Percentiles rank a stretch among this genome's conserved stretches.
Evolutionary conservation across 768 basidiomycete genomes (phyloP).

Genomic region (Cytidiella melzeri): DNA sequence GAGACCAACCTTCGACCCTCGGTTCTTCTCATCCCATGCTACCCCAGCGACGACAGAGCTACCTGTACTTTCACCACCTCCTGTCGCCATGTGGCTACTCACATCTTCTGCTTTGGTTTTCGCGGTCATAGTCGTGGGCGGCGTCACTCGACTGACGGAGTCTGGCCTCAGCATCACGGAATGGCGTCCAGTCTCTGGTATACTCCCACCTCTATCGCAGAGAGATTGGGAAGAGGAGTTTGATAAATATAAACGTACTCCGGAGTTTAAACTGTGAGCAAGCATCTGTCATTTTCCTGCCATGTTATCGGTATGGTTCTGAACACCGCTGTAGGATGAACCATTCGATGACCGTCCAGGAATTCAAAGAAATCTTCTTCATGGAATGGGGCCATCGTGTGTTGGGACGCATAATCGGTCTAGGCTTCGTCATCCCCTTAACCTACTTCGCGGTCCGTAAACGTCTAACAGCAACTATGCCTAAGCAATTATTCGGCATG

Average conservation of each 20-base stretch:
- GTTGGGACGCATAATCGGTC: constrained; percentile 80
- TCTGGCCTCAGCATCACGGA: constrained; percentile 97
- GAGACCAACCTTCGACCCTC: constrained; percentile 23
- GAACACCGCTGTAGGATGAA: constrained; percentile 60
- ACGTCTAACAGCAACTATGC: constrained; percentile 58
- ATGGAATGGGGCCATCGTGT: constrained; percentile 98
- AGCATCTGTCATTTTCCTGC: not conserved
- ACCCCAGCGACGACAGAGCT: constrained; percentile 24
- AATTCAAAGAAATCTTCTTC: constrained; percentile 95
- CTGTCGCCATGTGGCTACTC: constrained; percentile 82
- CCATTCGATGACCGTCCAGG: constrained; percentile 75
- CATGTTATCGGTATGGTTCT: constrained; percentile 2
- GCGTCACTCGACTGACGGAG: constrained; percentile 94
- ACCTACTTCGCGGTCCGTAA: constrained; percentile 72
- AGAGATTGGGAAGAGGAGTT: constrained; percentile 86
- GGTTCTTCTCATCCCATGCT: constrained; percentile 35
- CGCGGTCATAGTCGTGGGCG: constrained; percentile 91
- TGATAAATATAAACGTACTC: constrained; percentile 88
- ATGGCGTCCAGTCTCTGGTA: constrained; percentile 90
- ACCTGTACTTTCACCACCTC: constrained; percentile 57
- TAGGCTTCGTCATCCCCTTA: constrained; percentile 80
- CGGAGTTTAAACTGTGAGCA: constrained; percentile 91
- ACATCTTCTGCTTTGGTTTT: constrained; percentile 82
- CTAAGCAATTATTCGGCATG: constrained; percentile 61
- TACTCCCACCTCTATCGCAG: constrained; percentile 72